Evolutionary conservation across 768 basidiomycete species (phyloP), one percentile per base, ranked within the genome.

Genomic region (Mycena alexandri): DNA sequence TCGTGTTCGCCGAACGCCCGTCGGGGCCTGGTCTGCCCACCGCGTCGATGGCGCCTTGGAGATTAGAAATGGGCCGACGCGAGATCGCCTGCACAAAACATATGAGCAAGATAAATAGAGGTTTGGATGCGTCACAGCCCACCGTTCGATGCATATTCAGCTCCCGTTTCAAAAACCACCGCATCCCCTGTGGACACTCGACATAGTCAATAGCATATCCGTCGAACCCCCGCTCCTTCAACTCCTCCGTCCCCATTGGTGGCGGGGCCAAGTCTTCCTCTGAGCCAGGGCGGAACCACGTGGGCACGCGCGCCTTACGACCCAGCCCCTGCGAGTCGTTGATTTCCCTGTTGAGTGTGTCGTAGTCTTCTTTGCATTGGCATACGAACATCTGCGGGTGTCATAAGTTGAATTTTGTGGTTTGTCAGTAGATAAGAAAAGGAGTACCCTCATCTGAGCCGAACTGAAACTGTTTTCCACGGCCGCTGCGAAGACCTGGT

Each of bases 171-270:
- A 99, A 78, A 81, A 83, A 99, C 80, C 86, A 89, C 65, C 85
- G 80, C 78, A 99, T 83, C 3, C 91, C 90, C 11, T 87, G 83
- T 0, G 96, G 93, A 61, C 89, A 96, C 5, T 87, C 86, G 48
- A 98, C 81, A 65, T 90, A 90, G 71, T 98, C 91, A 24, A 96
- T 81, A 0, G 93, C 94, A 72, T 92, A 96, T 4, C 91, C 90
- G 68, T 96, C 90, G 73, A 99, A 94, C 5, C 89, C 89, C 19
- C 89, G 75, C 17, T 69, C 65, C 24, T 70, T 68, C 73, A 98
- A 78, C 93, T 93, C 87, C 43, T 91, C 87, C 11, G 62, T 71
- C 17, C 73, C 76, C 86, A 93, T 83, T 0, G 93, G 92, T 16
- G 90, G 87, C 0, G 82, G 76, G 10, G 72, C 33, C 24, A 87